phyloP scores from a whole-genome alignment of 192 early-diverging fungal species.

The Coemansia sp. region DNA sequence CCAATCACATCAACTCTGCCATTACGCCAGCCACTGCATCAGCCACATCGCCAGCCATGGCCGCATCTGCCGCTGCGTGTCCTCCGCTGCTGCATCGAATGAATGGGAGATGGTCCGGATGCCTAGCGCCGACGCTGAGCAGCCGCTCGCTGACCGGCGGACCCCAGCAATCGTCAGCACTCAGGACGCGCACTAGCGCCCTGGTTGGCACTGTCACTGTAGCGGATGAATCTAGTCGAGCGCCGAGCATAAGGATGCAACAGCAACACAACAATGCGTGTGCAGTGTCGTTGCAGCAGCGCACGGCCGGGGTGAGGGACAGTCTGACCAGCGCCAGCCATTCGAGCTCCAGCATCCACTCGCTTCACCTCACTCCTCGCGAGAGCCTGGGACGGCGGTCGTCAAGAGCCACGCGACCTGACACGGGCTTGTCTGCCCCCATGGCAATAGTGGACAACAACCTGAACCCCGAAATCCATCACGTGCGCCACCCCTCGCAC shows the following conservation, averaged over 20 bases:
- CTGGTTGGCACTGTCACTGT: background rate
- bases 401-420: background rate
- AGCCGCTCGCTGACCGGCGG: conserved; percentile 37
- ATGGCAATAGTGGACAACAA: background rate
- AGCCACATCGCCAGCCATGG: background rate
- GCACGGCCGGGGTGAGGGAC: background rate
- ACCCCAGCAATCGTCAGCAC: conserved; percentile 13
- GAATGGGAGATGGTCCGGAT: conserved; percentile 31
- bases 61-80: background rate
- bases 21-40: background rate
- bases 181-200: conserved; percentile 16
- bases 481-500: conserved; percentile 5
- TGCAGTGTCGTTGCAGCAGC: background rate
- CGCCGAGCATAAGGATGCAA: background rate
- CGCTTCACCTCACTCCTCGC: background rate
- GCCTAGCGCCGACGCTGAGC: conserved; percentile 30
- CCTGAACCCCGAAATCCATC: background rate
- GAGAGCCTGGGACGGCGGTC: background rate
- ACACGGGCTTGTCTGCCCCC: conserved; percentile 5
- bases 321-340: conserved; percentile 1
- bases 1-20: background rate
- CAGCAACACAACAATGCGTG: background rate
- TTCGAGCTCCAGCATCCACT: conserved; percentile 1
- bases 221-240: background rate
- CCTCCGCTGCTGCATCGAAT: conserved; percentile 20